Conservation (phyloP, 306 rosid species). For the Senna siamea region DNA sequence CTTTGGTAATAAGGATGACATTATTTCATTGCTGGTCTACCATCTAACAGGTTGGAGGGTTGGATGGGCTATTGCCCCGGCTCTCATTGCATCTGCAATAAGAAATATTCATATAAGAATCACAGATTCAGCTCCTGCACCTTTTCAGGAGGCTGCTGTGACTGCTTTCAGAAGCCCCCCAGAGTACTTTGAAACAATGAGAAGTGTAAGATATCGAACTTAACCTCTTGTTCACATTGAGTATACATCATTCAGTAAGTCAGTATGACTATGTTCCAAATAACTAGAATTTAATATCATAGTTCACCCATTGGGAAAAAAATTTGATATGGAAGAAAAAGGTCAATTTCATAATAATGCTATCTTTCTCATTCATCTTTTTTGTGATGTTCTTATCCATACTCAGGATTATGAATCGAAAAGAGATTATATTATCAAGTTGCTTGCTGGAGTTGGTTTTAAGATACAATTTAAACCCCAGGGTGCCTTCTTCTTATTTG, state of each 20-base stretch:
- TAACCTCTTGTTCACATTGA: neutral
- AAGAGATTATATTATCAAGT: slow-evolving; percentile 64
- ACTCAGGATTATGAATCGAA: slow-evolving; percentile 78
- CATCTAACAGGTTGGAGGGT: slow-evolving; percentile 82
- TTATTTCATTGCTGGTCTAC: slow-evolving; percentile 29
- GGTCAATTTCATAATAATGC: neutral
- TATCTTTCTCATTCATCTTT: slow-evolving; percentile 10
- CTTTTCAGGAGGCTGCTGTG: slow-evolving; percentile 93
- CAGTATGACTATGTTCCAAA: neutral
- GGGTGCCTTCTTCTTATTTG: slow-evolving; percentile 79
- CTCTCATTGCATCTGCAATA: slow-evolving; percentile 72
- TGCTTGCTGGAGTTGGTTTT: slow-evolving; percentile 68
- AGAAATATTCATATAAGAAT: slow-evolving; percentile 69
- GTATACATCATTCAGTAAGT: neutral
- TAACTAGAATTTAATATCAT: slow-evolving; percentile 15
- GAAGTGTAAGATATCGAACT: slow-evolving; percentile 50
- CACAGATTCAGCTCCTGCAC: slow-evolving; percentile 87
- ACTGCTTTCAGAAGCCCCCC: slow-evolving; percentile 72
- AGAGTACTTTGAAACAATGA: slow-evolving; percentile 64
- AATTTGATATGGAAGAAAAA: too few species aligned
- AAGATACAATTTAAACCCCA: slow-evolving; percentile 76
- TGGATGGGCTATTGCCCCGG: slow-evolving; percentile 96
- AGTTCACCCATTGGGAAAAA: neutral
- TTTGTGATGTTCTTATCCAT: slow-evolving; percentile 24
- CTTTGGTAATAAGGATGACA: slow-evolving; percentile 16